Base-by-base conservation (phyloP, 768 basidiomycete genomes). In the Cystobasidium ongulense region DNA sequence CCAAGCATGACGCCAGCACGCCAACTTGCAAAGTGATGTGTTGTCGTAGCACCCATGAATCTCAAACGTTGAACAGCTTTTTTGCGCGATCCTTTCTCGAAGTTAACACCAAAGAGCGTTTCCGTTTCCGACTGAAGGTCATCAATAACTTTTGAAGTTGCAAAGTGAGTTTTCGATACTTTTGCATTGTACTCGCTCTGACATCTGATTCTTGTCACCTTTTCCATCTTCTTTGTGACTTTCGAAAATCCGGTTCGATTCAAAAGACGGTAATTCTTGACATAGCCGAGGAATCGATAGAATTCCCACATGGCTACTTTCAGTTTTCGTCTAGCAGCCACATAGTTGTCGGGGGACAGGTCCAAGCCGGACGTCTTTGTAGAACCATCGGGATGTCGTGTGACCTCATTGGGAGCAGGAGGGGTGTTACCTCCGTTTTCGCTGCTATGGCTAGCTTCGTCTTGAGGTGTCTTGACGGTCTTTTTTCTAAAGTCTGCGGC, bases 261-360 rank as follows among this genome's bases (percentile, higher is more conserved):
- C 46, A 97, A 81, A 54, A 89, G 87, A 88, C 92, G 85, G 81
- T 95, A 99, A 79, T 91, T 91, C 77, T 92, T 90, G 75, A 99
- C 83, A 64, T 89, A 82, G 79, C 95, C 92, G 25, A 96, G 82
- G 11, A 86, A 89, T 21, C 91, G 90, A 77, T 98, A 95, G 31
- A 1, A 88, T 78, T 95, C 92, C 63, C 88, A 77, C 0, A 90
- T 85, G 0, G 95, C 96, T 74, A 87, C 88, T 80, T 90, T 90
- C 54, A 99, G 84, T 78, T 87, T 87, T 80, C 87, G 88, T 82
- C 90, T 91, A n/a, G 94, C 93, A 46, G 86, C 83, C 46, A 87
- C 83, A 81, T 96, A 99, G 70, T 89, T 86, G 54, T 89, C 90
- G 0, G 90, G 91, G 77, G 89, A 86, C 36, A 82, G 84, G 11